Evolutionary conservation across 176 grass and related monocot species (phyloP).

Genomic region (Juncus effusus): DNA sequence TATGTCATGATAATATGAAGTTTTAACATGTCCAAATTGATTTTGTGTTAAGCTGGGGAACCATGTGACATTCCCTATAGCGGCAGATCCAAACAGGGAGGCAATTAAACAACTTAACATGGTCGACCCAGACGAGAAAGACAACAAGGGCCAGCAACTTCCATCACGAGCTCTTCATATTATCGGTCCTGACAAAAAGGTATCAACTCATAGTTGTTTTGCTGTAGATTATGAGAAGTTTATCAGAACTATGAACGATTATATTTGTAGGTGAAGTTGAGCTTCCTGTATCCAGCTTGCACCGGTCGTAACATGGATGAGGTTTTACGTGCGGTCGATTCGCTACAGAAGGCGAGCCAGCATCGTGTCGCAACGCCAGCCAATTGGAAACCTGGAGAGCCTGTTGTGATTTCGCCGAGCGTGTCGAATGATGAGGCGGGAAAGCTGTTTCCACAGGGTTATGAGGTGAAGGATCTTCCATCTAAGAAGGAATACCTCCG

Average conservation of each 20-base stretch:
- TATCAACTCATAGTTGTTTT: neutral
- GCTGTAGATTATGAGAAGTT: neutral
- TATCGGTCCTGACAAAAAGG: constrained; percentile 61
- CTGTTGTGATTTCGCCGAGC: constrained; percentile 49
- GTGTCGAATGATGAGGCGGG: constrained; percentile 78
- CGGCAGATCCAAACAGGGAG: constrained; percentile 43
- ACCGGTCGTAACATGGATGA: constrained; percentile 88
- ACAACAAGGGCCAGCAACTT: constrained; percentile 33
- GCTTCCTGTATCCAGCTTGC: constrained; percentile 70
- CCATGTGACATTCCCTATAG: constrained; percentile 56
- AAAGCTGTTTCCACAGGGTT: constrained; percentile 49
- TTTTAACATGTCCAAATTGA: neutral
- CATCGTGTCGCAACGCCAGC: constrained; percentile 70
- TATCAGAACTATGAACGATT: neutral
- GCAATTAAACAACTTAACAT: constrained; percentile 79
- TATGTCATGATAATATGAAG: neutral
- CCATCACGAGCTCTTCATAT: constrained; percentile 68
- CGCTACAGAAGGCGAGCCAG: constrained; percentile 54
- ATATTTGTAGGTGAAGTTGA: constrained; percentile 51
- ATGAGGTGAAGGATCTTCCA: constrained; percentile 52
- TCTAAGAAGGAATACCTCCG: constrained; percentile 73
- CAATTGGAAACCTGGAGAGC: constrained; percentile 71
- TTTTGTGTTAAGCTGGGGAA: constrained; percentile 25
- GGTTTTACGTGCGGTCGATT: constrained; percentile 64
- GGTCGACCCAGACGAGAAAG: constrained; percentile 85